Evolutionary conservation across 257 asterid species (phyloP).

Genomic region (Capsicum chinense): DNA sequence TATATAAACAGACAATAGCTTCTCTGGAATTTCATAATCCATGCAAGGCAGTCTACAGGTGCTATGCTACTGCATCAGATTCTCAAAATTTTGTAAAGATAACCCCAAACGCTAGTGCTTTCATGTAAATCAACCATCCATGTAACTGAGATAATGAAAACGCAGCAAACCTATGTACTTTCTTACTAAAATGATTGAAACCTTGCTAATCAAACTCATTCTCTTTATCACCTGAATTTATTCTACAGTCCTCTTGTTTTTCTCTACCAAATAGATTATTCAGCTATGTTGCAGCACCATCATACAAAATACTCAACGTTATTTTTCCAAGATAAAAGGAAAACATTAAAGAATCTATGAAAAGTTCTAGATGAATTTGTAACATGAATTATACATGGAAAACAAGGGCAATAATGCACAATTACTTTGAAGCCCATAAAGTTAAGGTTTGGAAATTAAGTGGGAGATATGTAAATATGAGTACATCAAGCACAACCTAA

Average conservation of each 20-base stretch:
- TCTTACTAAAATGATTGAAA: conserved; percentile 4
- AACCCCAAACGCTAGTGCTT: not conserved
- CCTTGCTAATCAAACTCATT: not conserved
- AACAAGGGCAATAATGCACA: not conserved
- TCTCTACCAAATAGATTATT: conserved; percentile 12
- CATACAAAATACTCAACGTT: not conserved
- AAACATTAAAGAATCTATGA: not conserved
- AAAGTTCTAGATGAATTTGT: not conserved
- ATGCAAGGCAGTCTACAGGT: not conserved
- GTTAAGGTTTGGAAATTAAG: conserved; percentile 10
- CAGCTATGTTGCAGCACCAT: conserved; percentile 1
- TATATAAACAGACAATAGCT: not conserved
- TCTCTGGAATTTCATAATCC: conserved; percentile 13
- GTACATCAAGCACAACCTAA: not conserved
- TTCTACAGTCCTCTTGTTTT: not conserved
- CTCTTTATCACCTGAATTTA: not conserved
- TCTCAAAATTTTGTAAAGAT: not conserved
- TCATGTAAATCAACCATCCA: not conserved
- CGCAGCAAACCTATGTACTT: not conserved
- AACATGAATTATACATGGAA: not conserved
- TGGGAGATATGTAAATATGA: not conserved
- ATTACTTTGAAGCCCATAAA: conserved; percentile 6
- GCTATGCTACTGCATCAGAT: not conserved
- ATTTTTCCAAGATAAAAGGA: conserved; percentile 15
- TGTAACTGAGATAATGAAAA: not conserved